Conservation (phyloP, 257 asterid genomes). For the Solanum lycopersicoides region DNA sequence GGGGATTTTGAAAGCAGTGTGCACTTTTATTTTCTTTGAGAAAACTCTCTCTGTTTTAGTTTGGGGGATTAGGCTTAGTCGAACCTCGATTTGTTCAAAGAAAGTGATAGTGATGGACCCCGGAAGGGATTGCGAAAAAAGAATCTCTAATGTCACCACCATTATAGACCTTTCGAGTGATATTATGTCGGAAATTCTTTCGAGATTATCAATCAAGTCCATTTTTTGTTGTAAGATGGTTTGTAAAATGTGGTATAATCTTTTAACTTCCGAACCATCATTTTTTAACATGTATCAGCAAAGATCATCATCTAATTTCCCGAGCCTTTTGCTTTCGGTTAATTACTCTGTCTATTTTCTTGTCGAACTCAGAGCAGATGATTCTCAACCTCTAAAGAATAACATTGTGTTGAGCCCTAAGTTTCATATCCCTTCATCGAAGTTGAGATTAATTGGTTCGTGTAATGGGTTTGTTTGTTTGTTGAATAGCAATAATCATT, state of each 20-base stretch:
- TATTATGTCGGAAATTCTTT: background rate
- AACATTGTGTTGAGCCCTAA: background rate
- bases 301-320: background rate
- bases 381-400: background rate
- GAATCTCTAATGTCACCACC: background rate
- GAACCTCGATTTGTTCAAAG: no score
- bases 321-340: background rate
- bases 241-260: background rate
- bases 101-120: no score
- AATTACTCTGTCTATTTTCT: background rate
- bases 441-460: background rate
- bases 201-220: background rate
- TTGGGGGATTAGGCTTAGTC: no score
- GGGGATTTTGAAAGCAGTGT: no score
- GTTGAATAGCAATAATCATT: background rate
- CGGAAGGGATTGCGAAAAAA: no score
- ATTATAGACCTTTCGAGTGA: background rate
- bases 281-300: background rate
- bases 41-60: no score
- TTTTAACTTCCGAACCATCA: background rate
- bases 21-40: no score
- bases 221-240: background rate
- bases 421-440: background rate
- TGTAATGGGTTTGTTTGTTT: background rate
- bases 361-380: background rate